Evolutionary conservation across 1,284 basidiomycete species (phyloP).

Genomic region (Schizophyllum commune): DNA sequence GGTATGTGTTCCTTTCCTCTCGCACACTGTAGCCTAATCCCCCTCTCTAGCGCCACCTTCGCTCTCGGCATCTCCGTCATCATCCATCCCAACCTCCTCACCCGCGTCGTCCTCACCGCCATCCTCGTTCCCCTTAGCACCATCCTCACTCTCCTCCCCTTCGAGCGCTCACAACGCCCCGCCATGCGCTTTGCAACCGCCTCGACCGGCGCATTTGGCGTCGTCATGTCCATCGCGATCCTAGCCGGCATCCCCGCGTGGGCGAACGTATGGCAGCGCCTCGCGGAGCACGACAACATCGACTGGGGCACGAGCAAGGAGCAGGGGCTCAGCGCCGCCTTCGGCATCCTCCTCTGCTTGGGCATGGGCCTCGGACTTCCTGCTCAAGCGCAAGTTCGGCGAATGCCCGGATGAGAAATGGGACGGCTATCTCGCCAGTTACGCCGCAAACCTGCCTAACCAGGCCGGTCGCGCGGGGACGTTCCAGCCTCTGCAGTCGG

Average conservation of each 20-base stretch:
- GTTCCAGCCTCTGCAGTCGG: constrained; percentile 40
- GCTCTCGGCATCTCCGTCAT: constrained; percentile 47
- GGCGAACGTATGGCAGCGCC: constrained; percentile 54
- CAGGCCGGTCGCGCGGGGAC: constrained; percentile 33
- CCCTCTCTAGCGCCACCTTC: constrained; percentile 32
- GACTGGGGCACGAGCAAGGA: constrained; percentile 48
- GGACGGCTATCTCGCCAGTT: constrained; percentile 58
- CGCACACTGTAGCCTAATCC: constrained; percentile 7
- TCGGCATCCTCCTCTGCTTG: constrained; percentile 39
- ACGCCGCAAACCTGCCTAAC: constrained; percentile 41
- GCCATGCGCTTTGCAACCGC: constrained; percentile 42
- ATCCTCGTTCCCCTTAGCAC: constrained; percentile 33
- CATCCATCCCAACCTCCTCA: constrained; percentile 50
- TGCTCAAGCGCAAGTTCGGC: constrained; percentile 44
- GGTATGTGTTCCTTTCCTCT: constrained; percentile 27
- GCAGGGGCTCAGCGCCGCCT: constrained; percentile 50
- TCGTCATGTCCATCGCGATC: constrained; percentile 45
- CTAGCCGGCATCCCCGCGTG: constrained; percentile 43
- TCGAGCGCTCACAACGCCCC: constrained; percentile 35
- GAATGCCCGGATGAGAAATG: constrained; percentile 70
- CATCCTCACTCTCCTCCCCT: constrained; percentile 37
- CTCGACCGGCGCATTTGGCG: constrained; percentile 50
- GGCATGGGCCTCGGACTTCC: constrained; percentile 48
- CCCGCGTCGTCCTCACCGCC: constrained; percentile 44
- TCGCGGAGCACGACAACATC: constrained; percentile 40